Conservation (phyloP, 2,329 filamentous ascomycete species). For the Ophidiomyces ophidiicola region DNA sequence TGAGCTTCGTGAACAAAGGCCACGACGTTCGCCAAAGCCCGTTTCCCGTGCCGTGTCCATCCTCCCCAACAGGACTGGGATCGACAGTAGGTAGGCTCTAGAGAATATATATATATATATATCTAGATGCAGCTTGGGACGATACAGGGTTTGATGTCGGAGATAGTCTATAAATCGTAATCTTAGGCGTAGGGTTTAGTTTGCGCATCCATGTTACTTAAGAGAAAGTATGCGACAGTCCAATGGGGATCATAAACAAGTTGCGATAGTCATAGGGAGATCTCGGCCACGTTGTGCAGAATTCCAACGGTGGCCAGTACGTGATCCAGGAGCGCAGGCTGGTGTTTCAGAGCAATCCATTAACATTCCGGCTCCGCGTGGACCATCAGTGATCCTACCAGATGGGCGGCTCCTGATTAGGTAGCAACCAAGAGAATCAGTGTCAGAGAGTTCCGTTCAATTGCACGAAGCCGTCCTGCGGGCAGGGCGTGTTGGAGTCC, state of each 20-base stretch:
- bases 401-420: too few species aligned
- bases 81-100: too few species aligned
- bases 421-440: too few species aligned
- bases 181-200: too few species aligned
- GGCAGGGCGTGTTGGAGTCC: constrained; percentile 23
- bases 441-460: constrained; percentile 47
- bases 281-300: neutral
- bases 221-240: too few species aligned
- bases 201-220: too few species aligned
- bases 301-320: constrained; percentile 36
- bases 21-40: neutral
- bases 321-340: constrained; percentile 31
- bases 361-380: constrained; percentile 43
- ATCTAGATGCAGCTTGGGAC: too few species aligned
- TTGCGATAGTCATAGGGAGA: too few species aligned
- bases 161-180: too few species aligned
- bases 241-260: neutral
- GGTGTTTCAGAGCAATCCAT: constrained; percentile 39
- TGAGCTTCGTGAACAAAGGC: constrained; percentile 29
- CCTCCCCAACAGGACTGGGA: neutral
- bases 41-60: neutral
- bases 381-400: constrained; percentile 48
- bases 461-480: constrained; percentile 32
- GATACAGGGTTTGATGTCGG: too few species aligned
- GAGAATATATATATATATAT: too few species aligned